These are phyloP conservation scores for Exsudoporus frostii DNA, from an alignment of 768 basidiomycete species.

Conservation along the genomic window DNA sequence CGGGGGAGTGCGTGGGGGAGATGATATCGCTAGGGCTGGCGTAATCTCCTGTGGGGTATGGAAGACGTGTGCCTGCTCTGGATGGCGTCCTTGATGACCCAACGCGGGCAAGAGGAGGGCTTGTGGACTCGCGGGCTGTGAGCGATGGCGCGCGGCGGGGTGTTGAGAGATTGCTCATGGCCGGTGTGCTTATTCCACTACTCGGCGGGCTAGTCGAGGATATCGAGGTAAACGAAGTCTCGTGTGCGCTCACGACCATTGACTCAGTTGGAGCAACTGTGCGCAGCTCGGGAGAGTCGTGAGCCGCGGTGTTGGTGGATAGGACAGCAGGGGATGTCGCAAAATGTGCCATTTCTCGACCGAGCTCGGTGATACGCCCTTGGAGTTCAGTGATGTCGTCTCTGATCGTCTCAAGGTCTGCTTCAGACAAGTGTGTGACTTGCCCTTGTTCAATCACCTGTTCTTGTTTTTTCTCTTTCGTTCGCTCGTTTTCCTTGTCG, in stretches of 20 bases:
- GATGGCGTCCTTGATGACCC: constrained; percentile 33
- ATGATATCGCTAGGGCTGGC: constrained; percentile 56
- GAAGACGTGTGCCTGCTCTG: constrained; percentile 48
- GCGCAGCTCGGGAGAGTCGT: constrained; percentile 44
- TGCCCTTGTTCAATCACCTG: background rate
- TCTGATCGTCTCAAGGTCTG: constrained; percentile 52
- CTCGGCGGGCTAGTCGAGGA: constrained; percentile 14
- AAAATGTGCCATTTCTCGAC: constrained; percentile 76
- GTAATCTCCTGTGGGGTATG: constrained; percentile 85
- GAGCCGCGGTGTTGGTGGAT: constrained; percentile 46
- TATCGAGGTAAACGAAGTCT: constrained; percentile 23
- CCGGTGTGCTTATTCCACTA: constrained; percentile 13
- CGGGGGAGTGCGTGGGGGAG: constrained; percentile 33
- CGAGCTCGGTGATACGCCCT: constrained; percentile 69
- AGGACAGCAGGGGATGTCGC: constrained; percentile 46
- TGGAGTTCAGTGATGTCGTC: constrained; percentile 73
- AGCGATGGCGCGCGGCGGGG: constrained; percentile 32
- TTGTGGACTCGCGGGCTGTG: constrained; percentile 61
- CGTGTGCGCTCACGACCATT: constrained; percentile 35
- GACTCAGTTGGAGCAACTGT: constrained; percentile 47
- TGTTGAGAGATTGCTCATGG: constrained; percentile 20
- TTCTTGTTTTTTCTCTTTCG: constrained; percentile 41
- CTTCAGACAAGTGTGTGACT: constrained; percentile 20
- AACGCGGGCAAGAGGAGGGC: constrained; percentile 55
- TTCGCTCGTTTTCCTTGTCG: constrained; percentile 67